Percentiles rank a stretch among this genome's conserved stretches.
phyloP scores from a whole-genome alignment of 176 grass and related monocot species.

The Alopecurus myosuroides region DNA sequence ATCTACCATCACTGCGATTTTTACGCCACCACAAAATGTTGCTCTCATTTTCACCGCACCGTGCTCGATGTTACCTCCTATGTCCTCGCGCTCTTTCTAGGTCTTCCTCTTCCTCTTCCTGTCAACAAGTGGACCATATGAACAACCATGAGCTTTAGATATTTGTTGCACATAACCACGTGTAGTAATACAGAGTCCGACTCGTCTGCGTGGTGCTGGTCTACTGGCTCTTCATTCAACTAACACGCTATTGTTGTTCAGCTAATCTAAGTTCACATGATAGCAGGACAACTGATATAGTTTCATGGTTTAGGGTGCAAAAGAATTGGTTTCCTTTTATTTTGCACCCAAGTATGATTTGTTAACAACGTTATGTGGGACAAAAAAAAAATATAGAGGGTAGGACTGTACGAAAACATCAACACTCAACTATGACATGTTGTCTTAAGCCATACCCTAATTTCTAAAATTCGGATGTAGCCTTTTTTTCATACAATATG shows the following conservation, averaged over 20 bases:
- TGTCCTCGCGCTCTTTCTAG: not conserved
- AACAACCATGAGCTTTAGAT: not conserved
- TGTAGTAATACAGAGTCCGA: not conserved
- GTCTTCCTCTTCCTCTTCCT: not conserved
- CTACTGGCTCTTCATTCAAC: not conserved
- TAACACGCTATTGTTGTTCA: not conserved
- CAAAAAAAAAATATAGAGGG: not conserved
- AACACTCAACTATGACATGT: not conserved
- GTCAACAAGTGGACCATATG: not conserved
- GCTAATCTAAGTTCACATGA: not conserved
- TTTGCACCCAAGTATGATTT: not conserved
- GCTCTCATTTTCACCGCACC: not conserved
- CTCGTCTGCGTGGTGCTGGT: no score
- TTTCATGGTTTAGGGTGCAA: not conserved
- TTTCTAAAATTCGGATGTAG: not conserved
- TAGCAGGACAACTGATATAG: not conserved
- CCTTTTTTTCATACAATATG: not conserved
- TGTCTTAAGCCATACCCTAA: not conserved
- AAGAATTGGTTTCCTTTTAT: not conserved
- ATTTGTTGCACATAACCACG: not conserved
- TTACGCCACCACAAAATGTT: not conserved
- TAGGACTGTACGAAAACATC: not conserved
- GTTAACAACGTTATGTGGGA: not conserved
- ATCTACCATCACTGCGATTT: not conserved
- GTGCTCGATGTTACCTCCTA: not conserved